These are phyloP conservation scores for Polyporus tsugae DNA, from an alignment of 1,284 basidiomycete species.

Conservation along the genomic window DNA sequence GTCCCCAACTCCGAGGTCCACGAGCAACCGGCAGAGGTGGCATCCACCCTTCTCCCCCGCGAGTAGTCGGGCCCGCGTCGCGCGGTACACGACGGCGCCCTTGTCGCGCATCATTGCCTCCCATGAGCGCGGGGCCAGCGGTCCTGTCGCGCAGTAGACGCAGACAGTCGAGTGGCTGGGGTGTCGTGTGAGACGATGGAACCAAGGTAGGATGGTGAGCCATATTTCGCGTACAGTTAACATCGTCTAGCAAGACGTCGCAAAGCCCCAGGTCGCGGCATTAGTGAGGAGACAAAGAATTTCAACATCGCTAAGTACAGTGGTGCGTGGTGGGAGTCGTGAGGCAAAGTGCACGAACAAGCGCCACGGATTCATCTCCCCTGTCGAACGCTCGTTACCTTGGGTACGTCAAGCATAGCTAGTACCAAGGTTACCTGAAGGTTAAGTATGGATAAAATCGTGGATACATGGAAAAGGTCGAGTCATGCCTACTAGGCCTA, in stretches of 20 bases:
- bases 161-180: not conserved
- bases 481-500: not conserved
- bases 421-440: too few species aligned
- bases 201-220: not conserved
- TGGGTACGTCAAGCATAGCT: too few species aligned
- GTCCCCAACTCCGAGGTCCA: not conserved
- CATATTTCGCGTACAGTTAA: not conserved
- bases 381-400: too few species aligned
- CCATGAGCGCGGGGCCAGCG: not conserved
- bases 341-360: not conserved
- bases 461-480: not conserved
- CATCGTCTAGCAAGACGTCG: not conserved
- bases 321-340: not conserved
- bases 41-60: not conserved
- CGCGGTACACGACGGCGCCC: not conserved
- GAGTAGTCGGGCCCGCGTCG: not conserved
- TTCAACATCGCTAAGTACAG: not conserved
- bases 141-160: not conserved
- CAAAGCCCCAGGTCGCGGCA: not conserved
- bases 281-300: not conserved
- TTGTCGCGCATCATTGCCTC: not conserved
- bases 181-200: not conserved
- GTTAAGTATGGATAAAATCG: not conserved
- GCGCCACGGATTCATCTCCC: too few species aligned
- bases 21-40: constrained; percentile 5